Base-by-base conservation (phyloP, 345 rosid species). In the Brassica juncea region DNA sequence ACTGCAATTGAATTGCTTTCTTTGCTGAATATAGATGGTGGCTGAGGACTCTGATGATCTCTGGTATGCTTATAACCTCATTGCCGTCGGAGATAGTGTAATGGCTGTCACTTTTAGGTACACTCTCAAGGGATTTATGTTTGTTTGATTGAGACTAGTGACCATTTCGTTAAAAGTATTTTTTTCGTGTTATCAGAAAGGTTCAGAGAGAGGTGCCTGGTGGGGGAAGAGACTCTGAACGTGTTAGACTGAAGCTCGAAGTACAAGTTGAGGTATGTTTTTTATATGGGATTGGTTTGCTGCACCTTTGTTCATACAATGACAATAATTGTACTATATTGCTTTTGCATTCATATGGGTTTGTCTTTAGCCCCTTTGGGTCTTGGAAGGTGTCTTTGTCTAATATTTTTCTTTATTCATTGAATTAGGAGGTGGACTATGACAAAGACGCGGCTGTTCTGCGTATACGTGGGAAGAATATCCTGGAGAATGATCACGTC, bases 71-170 rank as follows among this genome's bases (percentile, higher is more conserved):
- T 92, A 94, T 77, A 94, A 94, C 84, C 78, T 94, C 78, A 89
- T 94, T 70, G 84, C 97, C 70, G 68, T 75, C 2, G 93, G 95
- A 21, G 97, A 94, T 83, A 62, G 84, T 19, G 95, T 94, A 6
- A 90, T 89, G 99, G 89, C 99, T 34, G 86, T 82, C 76, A 94
- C 99, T 65, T 94, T 94, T 72, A 89, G 99, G 99, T 94, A 37
- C 21, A 14, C 3, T 12, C 7, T 74, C 34, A 15, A 47, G 8
- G 58, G 14, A 2, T 8, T 52, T 55, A 16, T 54, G 54, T 55
- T 12, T 64, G 27, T 37, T 27, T 57, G 52, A 16, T 39, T 60
- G 23, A 27, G 76, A 30, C 10, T 23, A 19, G 16, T 44, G 54
- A 16, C 21, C 1, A 49, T 49, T 14, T 37, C 30, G 28, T 28